These are phyloP conservation scores for Phytophthora pistaciae DNA, from an alignment of 352 stramenopile genomes.

Conservation along the genomic window DNA sequence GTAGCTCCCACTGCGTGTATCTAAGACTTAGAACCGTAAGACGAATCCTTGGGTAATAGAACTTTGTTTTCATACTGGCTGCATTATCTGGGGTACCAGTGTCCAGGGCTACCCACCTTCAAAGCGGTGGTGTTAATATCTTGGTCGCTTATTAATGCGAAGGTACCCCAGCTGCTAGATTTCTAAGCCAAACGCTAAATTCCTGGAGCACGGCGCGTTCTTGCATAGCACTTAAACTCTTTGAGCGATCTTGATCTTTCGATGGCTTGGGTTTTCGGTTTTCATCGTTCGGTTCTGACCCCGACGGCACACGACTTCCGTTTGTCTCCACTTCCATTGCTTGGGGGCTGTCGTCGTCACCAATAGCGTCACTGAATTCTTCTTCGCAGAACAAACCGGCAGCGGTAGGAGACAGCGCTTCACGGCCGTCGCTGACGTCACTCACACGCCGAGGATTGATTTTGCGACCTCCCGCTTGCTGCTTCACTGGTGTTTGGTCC, in stretches of 20 bases:
- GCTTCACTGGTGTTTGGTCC: neutral
- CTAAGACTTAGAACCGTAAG: neutral
- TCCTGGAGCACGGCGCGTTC: conserved; percentile 85
- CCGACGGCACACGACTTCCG: conserved; percentile 1
- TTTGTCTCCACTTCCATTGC: conserved; percentile 11
- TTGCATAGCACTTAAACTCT: conserved; percentile 53
- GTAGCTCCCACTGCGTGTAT: neutral
- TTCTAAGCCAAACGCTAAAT: conserved; percentile 80
- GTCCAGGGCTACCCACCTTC: neutral
- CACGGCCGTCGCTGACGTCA: conserved; percentile 23
- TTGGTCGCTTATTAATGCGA: conserved; percentile 13
- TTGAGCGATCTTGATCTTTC: conserved; percentile 4
- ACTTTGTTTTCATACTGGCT: conserved; percentile 21
- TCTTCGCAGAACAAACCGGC: conserved; percentile 73
- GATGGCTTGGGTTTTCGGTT: conserved; percentile 2
- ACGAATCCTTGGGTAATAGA: conserved; percentile 26
- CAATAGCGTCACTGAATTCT: conserved; percentile 60
- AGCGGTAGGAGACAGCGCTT: conserved; percentile 48
- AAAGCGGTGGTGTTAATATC: neutral
- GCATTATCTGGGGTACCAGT: neutral
- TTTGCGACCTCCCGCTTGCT: conserved; percentile 12
- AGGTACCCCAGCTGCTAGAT: conserved; percentile 41
- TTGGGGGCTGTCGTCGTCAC: conserved; percentile 20
- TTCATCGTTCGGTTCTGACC: conserved; percentile 3
- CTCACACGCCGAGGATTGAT: conserved; percentile 1